phyloP scores from a whole-genome alignment of 805 yeast genomes.

The Sugiyamaella mastotermitis region DNA sequence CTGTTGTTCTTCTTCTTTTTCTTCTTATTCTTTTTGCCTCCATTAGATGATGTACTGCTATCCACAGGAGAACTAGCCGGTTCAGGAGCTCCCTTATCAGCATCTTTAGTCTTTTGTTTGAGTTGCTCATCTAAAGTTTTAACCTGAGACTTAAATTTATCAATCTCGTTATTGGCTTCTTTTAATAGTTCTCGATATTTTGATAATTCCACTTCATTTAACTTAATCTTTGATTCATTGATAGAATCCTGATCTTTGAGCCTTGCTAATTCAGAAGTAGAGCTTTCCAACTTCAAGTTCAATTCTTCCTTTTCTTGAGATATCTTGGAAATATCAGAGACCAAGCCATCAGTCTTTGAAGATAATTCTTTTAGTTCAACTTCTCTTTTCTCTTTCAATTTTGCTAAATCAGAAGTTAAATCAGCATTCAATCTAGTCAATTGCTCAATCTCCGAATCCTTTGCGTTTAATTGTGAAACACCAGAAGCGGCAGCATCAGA shows the following conservation, averaged over 20 bases:
- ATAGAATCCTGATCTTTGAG: no score
- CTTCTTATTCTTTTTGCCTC: conserved; percentile 13
- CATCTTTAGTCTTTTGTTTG: background rate
- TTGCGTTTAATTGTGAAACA: no score
- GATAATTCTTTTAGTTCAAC: conserved; percentile 9
- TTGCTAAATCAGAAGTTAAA: conserved; percentile 2
- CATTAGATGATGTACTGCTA: background rate
- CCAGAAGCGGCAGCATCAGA: no score
- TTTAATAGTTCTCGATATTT: conserved; percentile 51
- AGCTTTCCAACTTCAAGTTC: no score
- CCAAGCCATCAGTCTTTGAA: conserved; percentile 4
- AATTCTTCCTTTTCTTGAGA: no score
- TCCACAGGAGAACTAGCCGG: background rate
- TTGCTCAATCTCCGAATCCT: conserved; percentile 1
- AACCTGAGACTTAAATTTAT: conserved; percentile 3
- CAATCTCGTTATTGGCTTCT: conserved; percentile 11
- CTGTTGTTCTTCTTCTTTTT: conserved; percentile 13
- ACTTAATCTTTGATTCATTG: no score
- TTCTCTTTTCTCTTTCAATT: conserved; percentile 7
- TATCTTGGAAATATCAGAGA: no score
- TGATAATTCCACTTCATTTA: conserved; percentile 50
- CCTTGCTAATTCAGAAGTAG: no score
- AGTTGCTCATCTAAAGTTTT: background rate
- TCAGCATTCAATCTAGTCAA: conserved; percentile 7
- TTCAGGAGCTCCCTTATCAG: background rate